These are phyloP conservation scores for Conidiobolus coronatus DNA, from an alignment of 371 early-diverging fungal genomes.

Conservation along the genomic window DNA sequence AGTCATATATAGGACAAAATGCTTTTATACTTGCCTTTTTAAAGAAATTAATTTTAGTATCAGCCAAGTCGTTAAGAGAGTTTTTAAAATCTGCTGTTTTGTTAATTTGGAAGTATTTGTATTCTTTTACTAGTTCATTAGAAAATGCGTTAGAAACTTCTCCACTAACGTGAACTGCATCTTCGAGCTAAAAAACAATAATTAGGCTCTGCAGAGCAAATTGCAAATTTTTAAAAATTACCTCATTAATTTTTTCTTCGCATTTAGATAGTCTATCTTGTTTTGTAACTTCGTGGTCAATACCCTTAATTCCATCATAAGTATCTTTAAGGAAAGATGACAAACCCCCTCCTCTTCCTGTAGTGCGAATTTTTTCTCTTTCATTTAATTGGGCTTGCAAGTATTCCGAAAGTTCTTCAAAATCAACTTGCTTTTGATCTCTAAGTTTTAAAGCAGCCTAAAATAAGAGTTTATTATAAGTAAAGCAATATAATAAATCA, in stretches of 20 bases:
- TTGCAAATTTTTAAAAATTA: conserved; percentile 9
- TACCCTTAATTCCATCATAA: conserved; percentile 70
- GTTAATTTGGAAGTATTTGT: conserved; percentile 41
- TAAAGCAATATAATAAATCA: conserved; percentile 4
- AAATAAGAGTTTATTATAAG: not conserved
- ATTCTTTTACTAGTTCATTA: conserved; percentile 55
- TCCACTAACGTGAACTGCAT: conserved; percentile 47
- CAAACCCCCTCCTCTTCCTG: conserved; percentile 29
- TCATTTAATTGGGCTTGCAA: conserved; percentile 34
- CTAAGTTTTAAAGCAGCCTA: conserved; percentile 55
- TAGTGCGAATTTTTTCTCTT: conserved; percentile 27
- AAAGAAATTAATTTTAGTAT: conserved; percentile 56
- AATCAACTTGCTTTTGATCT: conserved; percentile 86
- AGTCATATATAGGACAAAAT: not conserved
- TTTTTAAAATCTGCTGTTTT: conserved; percentile 64
- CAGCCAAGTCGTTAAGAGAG: conserved; percentile 37
- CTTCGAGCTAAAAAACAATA: conserved; percentile 29
- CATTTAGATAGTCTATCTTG: conserved; percentile 48
- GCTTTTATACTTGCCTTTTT: conserved; percentile 24
- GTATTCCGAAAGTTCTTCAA: conserved; percentile 65
- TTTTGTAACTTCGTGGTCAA: conserved; percentile 59
- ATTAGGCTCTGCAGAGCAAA: not conserved
- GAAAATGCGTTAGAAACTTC: conserved; percentile 50
- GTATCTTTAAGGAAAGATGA: conserved; percentile 64
- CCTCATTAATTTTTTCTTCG: conserved; percentile 49